A percentile compares a stretch with the other conserved stretches of the same genome.
Evolutionary conservation across 2,329 filamentous ascomycete genomes (phyloP).

Genomic region (Ophiosphaerella narmari): DNA sequence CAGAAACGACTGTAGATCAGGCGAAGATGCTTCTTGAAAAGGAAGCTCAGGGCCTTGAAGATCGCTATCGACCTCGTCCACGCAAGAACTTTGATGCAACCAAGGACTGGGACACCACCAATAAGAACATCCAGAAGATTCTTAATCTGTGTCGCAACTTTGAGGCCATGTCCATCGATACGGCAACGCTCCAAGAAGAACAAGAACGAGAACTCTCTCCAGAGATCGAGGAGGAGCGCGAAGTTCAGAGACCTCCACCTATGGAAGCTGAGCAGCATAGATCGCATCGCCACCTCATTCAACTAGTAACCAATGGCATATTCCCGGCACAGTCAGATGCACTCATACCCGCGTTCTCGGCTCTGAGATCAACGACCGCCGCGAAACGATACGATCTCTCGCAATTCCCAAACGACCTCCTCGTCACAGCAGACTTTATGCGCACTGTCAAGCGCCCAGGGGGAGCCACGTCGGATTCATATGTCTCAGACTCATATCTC

Average conservation of each 20-base stretch:
- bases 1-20: constrained; percentile 16
- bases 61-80: constrained; percentile 54
- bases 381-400: constrained; percentile 34
- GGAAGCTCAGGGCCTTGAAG: constrained; percentile 50
- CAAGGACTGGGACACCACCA: constrained; percentile 8
- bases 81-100: constrained; percentile 3
- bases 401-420: constrained; percentile 47
- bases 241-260: constrained; percentile 55
- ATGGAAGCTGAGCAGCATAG: constrained; percentile 48
- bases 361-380: constrained; percentile 48
- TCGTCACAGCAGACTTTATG: constrained; percentile 58
- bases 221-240: constrained; percentile 64
- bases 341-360: too few species aligned
- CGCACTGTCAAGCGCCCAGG: constrained; percentile 46
- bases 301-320: too few species aligned
- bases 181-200: constrained; percentile 61
- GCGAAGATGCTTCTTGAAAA: constrained; percentile 57
- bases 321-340: too few species aligned
- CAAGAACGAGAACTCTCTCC: constrained; percentile 69
- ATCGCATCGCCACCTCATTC: constrained; percentile 51
- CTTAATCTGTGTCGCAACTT: constrained; percentile 22
- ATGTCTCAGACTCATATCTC: constrained; percentile 52
- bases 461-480: background rate
- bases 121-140: constrained; percentile 18
- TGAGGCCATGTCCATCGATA: constrained; percentile 29